Conservation (phyloP, 148 eudicot species). For the Drosera capensis region DNA sequence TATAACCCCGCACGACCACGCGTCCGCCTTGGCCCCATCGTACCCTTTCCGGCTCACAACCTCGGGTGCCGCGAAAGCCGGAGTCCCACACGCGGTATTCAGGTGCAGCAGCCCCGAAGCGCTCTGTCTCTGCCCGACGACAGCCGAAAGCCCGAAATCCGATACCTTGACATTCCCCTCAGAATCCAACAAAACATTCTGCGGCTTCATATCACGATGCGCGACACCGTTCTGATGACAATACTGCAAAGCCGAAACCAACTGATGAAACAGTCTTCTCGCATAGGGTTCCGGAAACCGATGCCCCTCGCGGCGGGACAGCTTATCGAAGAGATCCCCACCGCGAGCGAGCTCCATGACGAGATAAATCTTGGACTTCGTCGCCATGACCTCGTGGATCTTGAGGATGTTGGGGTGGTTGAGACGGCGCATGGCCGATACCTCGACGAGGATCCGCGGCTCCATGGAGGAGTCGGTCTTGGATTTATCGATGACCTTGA, state of each 20-base stretch:
- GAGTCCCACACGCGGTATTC: constrained; percentile 47
- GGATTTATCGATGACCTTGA: constrained; percentile 54
- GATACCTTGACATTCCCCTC: constrained; percentile 34
- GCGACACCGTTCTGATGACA: constrained; percentile 64
- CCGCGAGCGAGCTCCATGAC: constrained; percentile 75
- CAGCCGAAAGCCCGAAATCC: constrained; percentile 80
- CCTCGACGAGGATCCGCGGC: constrained; percentile 38
- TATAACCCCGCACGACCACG: constrained; percentile 81
- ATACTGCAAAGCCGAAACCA: constrained; percentile 48
- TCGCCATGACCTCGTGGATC: constrained; percentile 66
- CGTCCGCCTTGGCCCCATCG: constrained; percentile 66
- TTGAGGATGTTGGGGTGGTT: constrained; percentile 55
- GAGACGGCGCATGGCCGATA: constrained; percentile 68
- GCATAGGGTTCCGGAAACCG: constrained; percentile 45
- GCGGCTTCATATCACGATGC: constrained; percentile 74
- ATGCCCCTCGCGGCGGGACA: constrained; percentile 27
- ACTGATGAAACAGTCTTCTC: constrained; percentile 37
- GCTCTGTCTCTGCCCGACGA: constrained; percentile 15
- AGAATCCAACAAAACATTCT: constrained; percentile 44
- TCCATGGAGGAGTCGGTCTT: constrained; percentile 28
- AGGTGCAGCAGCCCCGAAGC: constrained; percentile 13
- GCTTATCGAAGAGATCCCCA: constrained; percentile 45
- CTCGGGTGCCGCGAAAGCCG: constrained; percentile 52
- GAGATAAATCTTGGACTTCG: constrained; percentile 47
- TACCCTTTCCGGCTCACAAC: constrained; percentile 38